Base-by-base conservation (phyloP, 2,329 filamentous ascomycete species). In the Elsinoe necatrix region DNA sequence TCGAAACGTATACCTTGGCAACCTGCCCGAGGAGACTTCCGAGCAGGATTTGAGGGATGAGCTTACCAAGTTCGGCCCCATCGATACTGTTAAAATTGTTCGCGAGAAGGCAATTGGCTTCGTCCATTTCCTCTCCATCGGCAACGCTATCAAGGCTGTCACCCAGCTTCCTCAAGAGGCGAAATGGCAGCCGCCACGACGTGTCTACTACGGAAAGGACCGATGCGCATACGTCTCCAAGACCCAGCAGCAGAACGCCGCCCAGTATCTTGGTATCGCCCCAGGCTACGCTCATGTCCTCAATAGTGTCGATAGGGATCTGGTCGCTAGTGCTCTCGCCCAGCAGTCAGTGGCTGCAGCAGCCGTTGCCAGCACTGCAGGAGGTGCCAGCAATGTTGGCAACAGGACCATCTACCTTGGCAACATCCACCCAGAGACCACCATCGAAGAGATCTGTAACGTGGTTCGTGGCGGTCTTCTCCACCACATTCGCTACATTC, bases 391-490 rank as follows among this genome's bases (percentile, higher is more conserved):
- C 77, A 98, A 98, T 72, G 78, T 98, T 39, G 93, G 93, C 55
- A 98, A 98, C 76, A 82, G 93, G 61, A 98, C 93, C 42, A 95
- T 98, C 62, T 98, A 98, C 70, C 80, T 98, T 5, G 93, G 93
- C 64, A 98, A 98, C 73, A 98, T 98, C 63, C 93, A 98, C 71
- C 93, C 93, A 0, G 93, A 98, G 75, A 98, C 93, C 1, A 97
- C 92, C 1, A 95, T 97, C 64, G 93, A 98, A 75, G 93, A 98
- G 75, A 98, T 98, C 70, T 98, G 93, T 80, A 98, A 98, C 68
- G 93, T 98, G 57, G 93, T 98, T 54, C 84, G 93, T 62, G 93
- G 93, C 58, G 93, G 93, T 65, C 81, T 98, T 62, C 80, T 98
- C 65, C 93, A 98, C 72, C 93, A 98, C 72, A 95, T 98, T 71